A percentile compares a stretch with the other conserved stretches of the same genome.
Conservation (phyloP, 805 yeast genomes). For the Yarrowia sp. region DNA sequence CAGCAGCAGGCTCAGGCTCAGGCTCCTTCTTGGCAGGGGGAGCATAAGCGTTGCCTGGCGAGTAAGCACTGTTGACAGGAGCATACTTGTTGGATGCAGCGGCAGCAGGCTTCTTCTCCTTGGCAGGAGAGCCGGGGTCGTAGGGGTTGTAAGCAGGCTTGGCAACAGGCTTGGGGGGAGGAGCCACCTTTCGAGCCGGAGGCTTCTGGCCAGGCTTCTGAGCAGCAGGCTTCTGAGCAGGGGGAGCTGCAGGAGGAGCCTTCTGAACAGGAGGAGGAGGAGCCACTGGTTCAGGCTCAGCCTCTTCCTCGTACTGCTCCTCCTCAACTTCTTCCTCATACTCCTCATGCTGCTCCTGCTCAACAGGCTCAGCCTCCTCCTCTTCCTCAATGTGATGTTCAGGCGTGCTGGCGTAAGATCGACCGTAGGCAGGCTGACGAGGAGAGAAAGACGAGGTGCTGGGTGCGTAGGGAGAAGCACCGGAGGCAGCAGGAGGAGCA, state of each 20-base stretch:
- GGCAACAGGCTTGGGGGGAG: constrained; percentile 17
- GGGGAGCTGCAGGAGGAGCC: constrained; percentile 13
- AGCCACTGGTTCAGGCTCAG: constrained; percentile 2
- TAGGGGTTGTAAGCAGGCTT: constrained; percentile 31
- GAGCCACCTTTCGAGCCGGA: constrained; percentile 30
- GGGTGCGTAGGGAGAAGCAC: constrained; percentile 5
- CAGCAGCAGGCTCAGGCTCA: constrained; percentile 25
- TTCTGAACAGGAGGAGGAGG: constrained; percentile 13
- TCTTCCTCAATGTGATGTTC: constrained; percentile 31
- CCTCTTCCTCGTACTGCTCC: constrained; percentile 3
- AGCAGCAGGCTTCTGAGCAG: constrained; percentile 1
- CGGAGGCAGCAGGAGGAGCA: constrained; percentile 14
- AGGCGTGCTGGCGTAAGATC: constrained; percentile 31
- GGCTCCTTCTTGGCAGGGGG: constrained; percentile 35
- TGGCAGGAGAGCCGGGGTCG: constrained; percentile 21
- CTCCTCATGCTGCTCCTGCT: constrained; percentile 2
- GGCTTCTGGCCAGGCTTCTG: constrained; percentile 15
- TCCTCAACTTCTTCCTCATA: background rate
- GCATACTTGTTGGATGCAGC: constrained; percentile 12
- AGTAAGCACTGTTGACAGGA: constrained; percentile 16
- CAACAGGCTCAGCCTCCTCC: constrained; percentile 7
- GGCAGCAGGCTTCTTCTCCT: constrained; percentile 27
- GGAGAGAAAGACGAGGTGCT: constrained; percentile 18
- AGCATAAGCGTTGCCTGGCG: constrained; percentile 21
- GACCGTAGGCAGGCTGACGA: constrained; percentile 28